Evolutionary conservation across 2,329 filamentous ascomycete genomes (phyloP).

Genomic region (Fonsecaea monophora): DNA sequence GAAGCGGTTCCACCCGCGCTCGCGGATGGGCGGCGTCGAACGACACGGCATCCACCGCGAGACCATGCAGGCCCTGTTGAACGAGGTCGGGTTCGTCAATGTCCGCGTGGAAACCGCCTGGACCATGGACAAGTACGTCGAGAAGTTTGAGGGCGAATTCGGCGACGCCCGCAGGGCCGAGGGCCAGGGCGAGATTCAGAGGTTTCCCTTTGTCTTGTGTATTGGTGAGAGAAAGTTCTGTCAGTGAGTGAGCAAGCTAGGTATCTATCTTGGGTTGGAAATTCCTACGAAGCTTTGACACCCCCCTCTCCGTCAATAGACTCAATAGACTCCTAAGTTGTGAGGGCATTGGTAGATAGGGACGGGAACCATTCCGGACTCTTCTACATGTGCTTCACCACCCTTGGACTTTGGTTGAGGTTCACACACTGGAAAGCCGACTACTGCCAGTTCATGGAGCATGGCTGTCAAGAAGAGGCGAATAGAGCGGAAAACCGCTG

Average conservation of each 20-base stretch:
- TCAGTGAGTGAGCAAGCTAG: constrained; percentile 6
- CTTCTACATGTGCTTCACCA: no score
- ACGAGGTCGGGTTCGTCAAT: constrained; percentile 57
- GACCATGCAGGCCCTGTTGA: constrained; percentile 54
- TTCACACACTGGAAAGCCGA: neutral
- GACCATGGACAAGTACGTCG: constrained; percentile 59
- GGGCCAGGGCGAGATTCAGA: constrained; percentile 45
- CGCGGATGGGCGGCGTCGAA: constrained; percentile 62
- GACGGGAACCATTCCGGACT: neutral
- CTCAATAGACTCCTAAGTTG: no score
- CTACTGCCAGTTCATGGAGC: neutral
- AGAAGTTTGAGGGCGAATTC: constrained; percentile 53
- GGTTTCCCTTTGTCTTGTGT: constrained; percentile 54
- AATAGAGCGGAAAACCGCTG: neutral
- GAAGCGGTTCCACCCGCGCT: constrained; percentile 59
- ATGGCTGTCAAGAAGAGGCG: neutral
- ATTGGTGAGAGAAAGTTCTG: constrained; percentile 43
- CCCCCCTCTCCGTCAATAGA: no score
- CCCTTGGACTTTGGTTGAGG: neutral
- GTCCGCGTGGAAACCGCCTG: constrained; percentile 58
- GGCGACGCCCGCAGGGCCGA: constrained; percentile 16
- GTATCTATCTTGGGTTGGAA: no score
- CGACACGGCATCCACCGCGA: constrained; percentile 58
- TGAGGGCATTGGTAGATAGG: neutral
- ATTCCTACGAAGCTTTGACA: no score